Evolutionary conservation across 148 eudicot species (phyloP).

Genomic region (Cornus kousa): DNA sequence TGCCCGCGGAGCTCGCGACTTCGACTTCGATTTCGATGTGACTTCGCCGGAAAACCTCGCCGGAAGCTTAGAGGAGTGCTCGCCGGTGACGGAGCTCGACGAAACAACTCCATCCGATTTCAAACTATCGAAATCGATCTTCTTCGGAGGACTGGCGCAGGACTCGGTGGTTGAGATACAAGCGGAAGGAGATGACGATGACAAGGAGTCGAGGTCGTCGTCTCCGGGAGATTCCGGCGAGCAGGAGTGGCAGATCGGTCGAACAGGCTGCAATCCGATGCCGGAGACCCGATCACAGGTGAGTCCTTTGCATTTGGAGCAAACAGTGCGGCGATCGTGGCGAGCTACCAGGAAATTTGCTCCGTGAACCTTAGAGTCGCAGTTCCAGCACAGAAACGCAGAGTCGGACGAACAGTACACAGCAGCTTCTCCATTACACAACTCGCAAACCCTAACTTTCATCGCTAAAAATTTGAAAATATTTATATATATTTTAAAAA

Average conservation of each 20-base stretch:
- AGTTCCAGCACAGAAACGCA: slow-evolving; percentile 48
- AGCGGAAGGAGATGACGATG: slow-evolving; percentile 25
- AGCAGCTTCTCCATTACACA: slow-evolving; percentile 40
- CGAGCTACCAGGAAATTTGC: slow-evolving; percentile 82
- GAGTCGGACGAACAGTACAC: slow-evolving; percentile 54
- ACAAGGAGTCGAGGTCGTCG: slow-evolving; percentile 18
- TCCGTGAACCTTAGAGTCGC: slow-evolving; percentile 53
- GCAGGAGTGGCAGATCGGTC: slow-evolving; percentile 27
- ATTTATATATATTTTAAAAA: too few species aligned
- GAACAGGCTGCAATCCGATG: not conserved
- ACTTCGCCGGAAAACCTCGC: slow-evolving; percentile 11
- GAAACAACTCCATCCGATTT: slow-evolving; percentile 4
- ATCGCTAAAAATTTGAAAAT: not conserved
- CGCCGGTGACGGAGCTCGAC: slow-evolving; percentile 22
- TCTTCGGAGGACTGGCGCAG: not conserved
- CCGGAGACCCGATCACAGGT: slow-evolving; percentile 32
- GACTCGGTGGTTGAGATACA: slow-evolving; percentile 31
- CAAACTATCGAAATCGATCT: not conserved
- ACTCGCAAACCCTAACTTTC: slow-evolving; percentile 36
- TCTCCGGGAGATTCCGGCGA: slow-evolving; percentile 5
- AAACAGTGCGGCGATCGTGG: slow-evolving; percentile 39
- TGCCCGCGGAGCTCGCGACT: not conserved
- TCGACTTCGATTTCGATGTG: slow-evolving; percentile 9
- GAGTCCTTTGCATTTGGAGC: slow-evolving; percentile 29
- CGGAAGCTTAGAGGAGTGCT: slow-evolving; percentile 2